Percentiles rank a stretch among this genome's conserved stretches.
Conservation (phyloP, 2,329 filamentous ascomycete genomes). For the Pestalotiopsis sp. region DNA sequence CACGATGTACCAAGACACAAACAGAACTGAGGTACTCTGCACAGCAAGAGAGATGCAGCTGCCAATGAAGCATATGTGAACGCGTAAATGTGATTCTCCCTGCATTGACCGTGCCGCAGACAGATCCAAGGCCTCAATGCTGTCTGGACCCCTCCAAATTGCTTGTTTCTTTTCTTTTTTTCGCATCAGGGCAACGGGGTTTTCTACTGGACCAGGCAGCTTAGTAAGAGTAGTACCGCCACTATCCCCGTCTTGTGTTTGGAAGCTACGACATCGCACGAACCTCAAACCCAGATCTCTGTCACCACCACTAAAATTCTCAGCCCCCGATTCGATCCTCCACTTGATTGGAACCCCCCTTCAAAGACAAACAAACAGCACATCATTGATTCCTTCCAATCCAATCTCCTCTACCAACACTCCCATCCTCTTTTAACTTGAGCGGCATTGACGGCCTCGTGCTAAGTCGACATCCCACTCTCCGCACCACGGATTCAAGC, state of each 20-base stretch:
- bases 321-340: not conserved
- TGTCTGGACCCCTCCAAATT: too few species aligned
- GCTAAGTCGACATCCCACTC: not conserved
- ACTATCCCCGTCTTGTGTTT: slow-evolving; percentile 2
- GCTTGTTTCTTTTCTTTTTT: too few species aligned
- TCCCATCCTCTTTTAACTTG: not conserved
- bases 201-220: not conserved
- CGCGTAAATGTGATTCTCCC: too few species aligned
- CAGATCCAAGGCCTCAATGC: too few species aligned
- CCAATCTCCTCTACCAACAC: not conserved
- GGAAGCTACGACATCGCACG: slow-evolving; percentile 7
- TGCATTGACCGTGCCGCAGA: too few species aligned
- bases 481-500: not conserved
- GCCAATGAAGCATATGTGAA: too few species aligned
- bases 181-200: too few species aligned
- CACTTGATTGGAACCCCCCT: not conserved
- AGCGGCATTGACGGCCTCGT: not conserved
- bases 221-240: not conserved
- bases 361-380: not conserved
- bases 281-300: slow-evolving; percentile 1
- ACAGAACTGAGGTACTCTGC: too few species aligned
- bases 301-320: slow-evolving; percentile 7
- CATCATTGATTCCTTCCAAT: not conserved
- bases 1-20: too few species aligned
- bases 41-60: too few species aligned